These are phyloP conservation scores for Schizonepeta tenuifolia DNA, from an alignment of 257 asterid genomes.

Conservation along the genomic window DNA sequence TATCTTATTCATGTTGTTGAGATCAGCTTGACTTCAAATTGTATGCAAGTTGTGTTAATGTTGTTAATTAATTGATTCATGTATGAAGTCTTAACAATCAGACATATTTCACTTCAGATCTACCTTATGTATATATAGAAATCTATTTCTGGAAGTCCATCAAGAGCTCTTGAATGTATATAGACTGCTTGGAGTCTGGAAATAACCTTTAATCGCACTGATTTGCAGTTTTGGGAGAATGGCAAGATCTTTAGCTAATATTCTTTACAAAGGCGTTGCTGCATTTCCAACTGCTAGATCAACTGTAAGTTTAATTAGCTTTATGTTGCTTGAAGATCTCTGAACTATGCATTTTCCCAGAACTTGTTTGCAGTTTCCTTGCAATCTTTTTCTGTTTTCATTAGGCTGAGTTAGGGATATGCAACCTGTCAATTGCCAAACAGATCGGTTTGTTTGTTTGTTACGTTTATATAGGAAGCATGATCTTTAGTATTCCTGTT, in stretches of 20 bases:
- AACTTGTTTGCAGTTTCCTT: slow-evolving; percentile 4
- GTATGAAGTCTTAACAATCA: neutral
- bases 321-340: neutral
- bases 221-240: slow-evolving; percentile 49
- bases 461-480: neutral
- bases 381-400: neutral
- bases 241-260: slow-evolving; percentile 74
- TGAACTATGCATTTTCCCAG: slow-evolving; percentile 11
- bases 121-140: neutral
- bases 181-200: slow-evolving; percentile 2
- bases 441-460: neutral
- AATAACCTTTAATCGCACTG: slow-evolving; percentile 22
- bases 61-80: neutral
- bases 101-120: neutral
- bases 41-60: neutral
- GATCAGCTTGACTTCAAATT: neutral
- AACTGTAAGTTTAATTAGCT: slow-evolving; percentile 45
- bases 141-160: slow-evolving; percentile 8
- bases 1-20: slow-evolving; percentile 1
- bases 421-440: neutral
- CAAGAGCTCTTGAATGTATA: neutral
- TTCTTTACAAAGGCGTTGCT: slow-evolving; percentile 53
- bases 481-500: neutral
- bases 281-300: slow-evolving; percentile 55
- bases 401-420: neutral